Evolutionary conservation across 352 stramenopile species (phyloP).

Genomic region (Pythium utonaiense): DNA sequence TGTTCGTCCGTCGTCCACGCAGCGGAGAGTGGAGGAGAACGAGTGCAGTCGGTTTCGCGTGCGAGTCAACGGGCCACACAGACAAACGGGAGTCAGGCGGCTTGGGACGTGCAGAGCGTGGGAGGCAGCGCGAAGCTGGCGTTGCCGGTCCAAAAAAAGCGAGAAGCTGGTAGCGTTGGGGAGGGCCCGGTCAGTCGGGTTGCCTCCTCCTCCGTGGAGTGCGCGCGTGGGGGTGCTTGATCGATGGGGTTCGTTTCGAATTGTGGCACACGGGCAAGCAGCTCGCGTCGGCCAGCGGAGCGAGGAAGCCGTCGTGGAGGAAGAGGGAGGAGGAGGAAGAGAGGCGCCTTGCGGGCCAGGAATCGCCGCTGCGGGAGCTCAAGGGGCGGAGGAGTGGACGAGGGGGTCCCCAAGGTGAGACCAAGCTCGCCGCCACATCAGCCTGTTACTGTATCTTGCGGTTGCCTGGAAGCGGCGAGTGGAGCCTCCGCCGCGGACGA

Average conservation of each 20-base stretch:
- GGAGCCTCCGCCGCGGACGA: background rate
- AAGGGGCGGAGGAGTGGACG: conserved; percentile 2
- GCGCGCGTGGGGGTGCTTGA: background rate
- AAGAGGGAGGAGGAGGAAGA: background rate
- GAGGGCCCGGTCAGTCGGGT: conserved; percentile 17
- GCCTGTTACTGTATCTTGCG: background rate
- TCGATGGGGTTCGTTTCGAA: background rate
- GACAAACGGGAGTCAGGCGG: background rate
- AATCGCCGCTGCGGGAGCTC: background rate
- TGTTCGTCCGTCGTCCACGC: conserved; percentile 4
- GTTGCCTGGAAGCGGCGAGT: background rate
- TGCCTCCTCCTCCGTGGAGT: conserved; percentile 19
- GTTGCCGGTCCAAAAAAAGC: conserved; percentile 16
- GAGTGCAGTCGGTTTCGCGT: conserved; percentile 7
- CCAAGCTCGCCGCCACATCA: background rate
- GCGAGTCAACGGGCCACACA: background rate
- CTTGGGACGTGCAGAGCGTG: conserved; percentile 19
- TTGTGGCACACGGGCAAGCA: too few relatives aligned
- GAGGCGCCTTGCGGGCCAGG: background rate
- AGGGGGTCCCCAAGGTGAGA: background rate
- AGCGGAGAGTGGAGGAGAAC: background rate
- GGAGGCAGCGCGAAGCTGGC: background rate
- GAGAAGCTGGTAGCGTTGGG: conserved; percentile 7
- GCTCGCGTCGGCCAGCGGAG: too few relatives aligned
- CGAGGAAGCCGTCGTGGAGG: background rate